Base-by-base conservation (phyloP, 2,329 filamentous ascomycete species). In the Gliomastix tumulicola region DNA sequence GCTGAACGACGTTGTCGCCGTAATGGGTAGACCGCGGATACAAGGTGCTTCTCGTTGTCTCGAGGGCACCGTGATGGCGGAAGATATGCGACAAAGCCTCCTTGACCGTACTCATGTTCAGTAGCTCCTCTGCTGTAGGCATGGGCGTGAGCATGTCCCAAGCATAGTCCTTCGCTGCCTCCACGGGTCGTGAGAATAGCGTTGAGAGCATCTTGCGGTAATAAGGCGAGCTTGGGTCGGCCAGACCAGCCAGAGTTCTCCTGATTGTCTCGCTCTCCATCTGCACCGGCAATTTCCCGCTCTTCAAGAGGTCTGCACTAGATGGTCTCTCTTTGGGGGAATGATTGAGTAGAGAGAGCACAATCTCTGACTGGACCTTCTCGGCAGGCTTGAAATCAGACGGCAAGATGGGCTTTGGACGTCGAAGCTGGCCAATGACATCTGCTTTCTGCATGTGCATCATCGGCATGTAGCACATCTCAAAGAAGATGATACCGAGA, bases 401-500 rank as follows among this genome's bases (percentile, higher is more conserved):
- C 2, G 92, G 90, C 20, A 97, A 69, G 6, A 65, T 59, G 27
- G 88, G 81, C 11, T 78, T 68, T 27, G 77, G 75, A 46, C 79
- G 72, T 32, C 87, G 76, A 30, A 96, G 69, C 37, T 74, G 66
- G 36, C 82, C 74, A 20, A 96, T 68, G 5, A 80, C 74, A 35
- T 71, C 61, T 3, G 74, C 75, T 43, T 79, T 71, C 48, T 82
- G 72, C 76, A 82, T 82, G 5, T 77, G 78, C 54, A 81, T 68
- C 61, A 82, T 74, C 1, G 76, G 69, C 22, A 68, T 61, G 45
- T 81, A 89, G 51, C 85, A 94, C 92, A 98, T 98, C 60, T 98
- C 92, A 48, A 96, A 97, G 63, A 98, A 94, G 39, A 98, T 97
- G 44, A 98, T 85, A 1, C 92, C 92, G 30, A 98, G 70, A 0